These are phyloP conservation scores for Colletotrichum navitas DNA, from an alignment of 2,329 filamentous ascomycete species.

Conservation along the genomic window DNA sequence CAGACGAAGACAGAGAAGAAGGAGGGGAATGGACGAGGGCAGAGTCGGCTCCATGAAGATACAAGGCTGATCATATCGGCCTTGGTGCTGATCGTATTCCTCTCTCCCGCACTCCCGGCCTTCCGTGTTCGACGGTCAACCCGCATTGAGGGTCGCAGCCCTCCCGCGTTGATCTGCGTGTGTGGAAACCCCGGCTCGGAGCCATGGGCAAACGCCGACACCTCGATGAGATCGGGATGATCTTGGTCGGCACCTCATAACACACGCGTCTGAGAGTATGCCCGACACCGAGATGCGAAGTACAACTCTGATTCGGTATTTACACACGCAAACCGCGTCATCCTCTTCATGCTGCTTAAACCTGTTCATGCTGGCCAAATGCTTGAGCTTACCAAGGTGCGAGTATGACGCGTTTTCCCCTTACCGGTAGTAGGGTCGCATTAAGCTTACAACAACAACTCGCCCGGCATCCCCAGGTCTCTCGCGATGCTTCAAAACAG, in stretches of 20 bases:
- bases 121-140: neutral
- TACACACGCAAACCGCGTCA: neutral
- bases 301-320: neutral
- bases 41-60: neutral
- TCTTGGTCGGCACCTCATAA: neutral
- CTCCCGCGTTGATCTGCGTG: conserved; percentile 22
- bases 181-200: conserved; percentile 21
- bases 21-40: neutral
- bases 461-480: too few species aligned
- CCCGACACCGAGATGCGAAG: conserved; percentile 5
- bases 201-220: neutral
- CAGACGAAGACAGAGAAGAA: neutral
- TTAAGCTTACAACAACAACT: conserved; percentile 6
- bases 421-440: too few species aligned
- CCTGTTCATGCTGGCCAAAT: neutral
- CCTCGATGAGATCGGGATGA: neutral
- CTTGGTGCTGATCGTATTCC: too few species aligned
- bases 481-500: conserved; percentile 10
- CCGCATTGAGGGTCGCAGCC: conserved; percentile 21
- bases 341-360: neutral
- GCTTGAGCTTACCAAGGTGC: neutral
- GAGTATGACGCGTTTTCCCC: too few species aligned
- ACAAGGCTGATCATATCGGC: neutral
- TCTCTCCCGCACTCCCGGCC: neutral
- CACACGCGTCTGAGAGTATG: neutral